phyloP scores from a whole-genome alignment of 1,284 basidiomycete species.

The Ceratobasidium sp. region DNA sequence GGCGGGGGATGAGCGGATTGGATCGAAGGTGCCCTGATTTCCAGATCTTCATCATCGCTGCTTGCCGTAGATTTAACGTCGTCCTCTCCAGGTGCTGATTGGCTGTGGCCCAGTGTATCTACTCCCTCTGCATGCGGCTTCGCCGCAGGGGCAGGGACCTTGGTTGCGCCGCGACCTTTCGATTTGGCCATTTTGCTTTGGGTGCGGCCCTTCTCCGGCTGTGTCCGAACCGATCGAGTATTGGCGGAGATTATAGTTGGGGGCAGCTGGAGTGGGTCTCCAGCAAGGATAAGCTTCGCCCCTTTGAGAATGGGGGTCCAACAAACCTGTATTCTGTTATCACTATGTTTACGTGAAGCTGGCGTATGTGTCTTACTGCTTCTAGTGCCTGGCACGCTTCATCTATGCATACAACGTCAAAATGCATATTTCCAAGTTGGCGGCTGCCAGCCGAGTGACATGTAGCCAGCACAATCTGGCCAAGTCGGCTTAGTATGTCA shows the following conservation, averaged over 20 bases:
- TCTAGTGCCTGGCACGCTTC: conserved; percentile 98
- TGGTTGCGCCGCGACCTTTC: conserved; percentile 41
- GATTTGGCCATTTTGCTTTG: conserved; percentile 40
- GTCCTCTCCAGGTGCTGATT: conserved; percentile 27
- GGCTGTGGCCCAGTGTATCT: not conserved
- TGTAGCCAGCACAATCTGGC: conserved; percentile 85
- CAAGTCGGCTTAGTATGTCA: not conserved
- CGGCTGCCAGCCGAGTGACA: conserved; percentile 89
- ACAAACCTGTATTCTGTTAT: conserved; percentile 69
- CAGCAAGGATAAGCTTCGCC: conserved; percentile 86
- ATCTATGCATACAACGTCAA: conserved; percentile 94
- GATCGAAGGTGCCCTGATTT: not conserved
- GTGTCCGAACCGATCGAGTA: conserved; percentile 41
- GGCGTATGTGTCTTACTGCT: conserved; percentile 63
- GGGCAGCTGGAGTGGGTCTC: conserved; percentile 90
- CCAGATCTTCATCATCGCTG: conserved; percentile 20
- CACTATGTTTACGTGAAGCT: conserved; percentile 22
- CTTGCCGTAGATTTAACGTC: conserved; percentile 31
- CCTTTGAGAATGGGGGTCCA: conserved; percentile 95
- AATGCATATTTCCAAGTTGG: conserved; percentile 75
- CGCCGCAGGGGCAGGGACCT: not conserved
- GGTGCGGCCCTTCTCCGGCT: not conserved
- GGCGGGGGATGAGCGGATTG: not conserved
- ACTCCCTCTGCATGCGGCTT: not conserved
- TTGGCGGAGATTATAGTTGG: conserved; percentile 82